phyloP scores from a whole-genome alignment of 371 early-diverging fungal species.

The Mucor plumbeus region DNA sequence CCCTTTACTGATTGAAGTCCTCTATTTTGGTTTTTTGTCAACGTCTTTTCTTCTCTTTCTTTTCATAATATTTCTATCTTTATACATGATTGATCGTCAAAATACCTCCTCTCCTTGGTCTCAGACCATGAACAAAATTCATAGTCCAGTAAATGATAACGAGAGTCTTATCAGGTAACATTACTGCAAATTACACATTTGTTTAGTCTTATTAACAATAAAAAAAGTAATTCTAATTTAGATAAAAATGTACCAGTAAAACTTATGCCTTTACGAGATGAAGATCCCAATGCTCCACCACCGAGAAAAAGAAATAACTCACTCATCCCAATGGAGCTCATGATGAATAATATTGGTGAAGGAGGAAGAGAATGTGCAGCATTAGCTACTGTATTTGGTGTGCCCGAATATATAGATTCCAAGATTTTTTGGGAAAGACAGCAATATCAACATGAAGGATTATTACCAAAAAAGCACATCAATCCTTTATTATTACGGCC shows the following conservation, averaged over 20 bases:
- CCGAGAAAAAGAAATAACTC: conserved; percentile 49
- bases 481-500: background rate
- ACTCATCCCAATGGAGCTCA: conserved; percentile 42
- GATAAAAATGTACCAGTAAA: conserved; percentile 6
- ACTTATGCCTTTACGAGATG: conserved; percentile 28
- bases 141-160: conserved; percentile 16
- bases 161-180: conserved; percentile 18
- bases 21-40: background rate
- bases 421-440: conserved; percentile 53
- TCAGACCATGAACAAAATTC: conserved; percentile 22
- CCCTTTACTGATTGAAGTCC: conserved; percentile 3
- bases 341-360: conserved; percentile 42
- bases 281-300: conserved; percentile 11
- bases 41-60: background rate
- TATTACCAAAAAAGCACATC: background rate
- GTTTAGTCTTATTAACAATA: background rate
- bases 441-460: conserved; percentile 19
- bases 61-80: background rate
- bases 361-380: conserved; percentile 53
- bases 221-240: background rate
- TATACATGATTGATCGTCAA: conserved; percentile 23
- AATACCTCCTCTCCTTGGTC: conserved; percentile 18
- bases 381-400: conserved; percentile 55
- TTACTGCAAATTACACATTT: no score
- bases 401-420: conserved; percentile 52